Base-by-base conservation (phyloP, 2,329 filamentous ascomycete species). In the Trichoderma gracile region DNA sequence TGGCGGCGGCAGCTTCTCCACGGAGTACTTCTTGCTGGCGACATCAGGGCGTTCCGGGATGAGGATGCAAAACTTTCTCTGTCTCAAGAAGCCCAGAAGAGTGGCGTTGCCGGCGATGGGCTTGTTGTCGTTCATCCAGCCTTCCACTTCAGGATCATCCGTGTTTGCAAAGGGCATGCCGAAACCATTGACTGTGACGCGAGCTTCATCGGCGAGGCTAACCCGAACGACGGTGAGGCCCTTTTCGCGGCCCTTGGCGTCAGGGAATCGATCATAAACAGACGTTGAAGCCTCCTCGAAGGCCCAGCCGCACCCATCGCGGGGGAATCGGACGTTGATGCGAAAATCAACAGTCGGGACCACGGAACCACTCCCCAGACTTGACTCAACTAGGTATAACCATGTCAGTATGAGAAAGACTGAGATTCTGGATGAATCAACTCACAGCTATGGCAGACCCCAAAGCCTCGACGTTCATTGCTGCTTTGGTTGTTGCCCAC, bases 161-260 rank as follows among this genome's bases (percentile, higher is more conserved):
- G 53, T 33, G 19, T 56, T 56, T 3, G 53, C 38, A 56, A 56
- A 56, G 15, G 38, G 53, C 12, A 43, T 56, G 53, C 53, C 38
- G 19, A 56, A 56, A n/a, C 53, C 38, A 15, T 0, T 19, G 53
- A 52, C 49, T 12, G 27, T 59, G 23, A 59, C 42, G 15, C n/a
- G 43, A 14, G 56, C 56, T 21, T 47, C 42, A 33, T 46, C 25
- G 19, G 21, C 14, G 40, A 59, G 55, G 12, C 38, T 17, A 15
- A 47, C 55, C 17, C n/a, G 14, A 23, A 47, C 17, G 25, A 58
- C 14, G 1, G 55, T 23, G 14, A 58, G 25, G 9, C 56, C 38
- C 25, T 47, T 59, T 8, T 23, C 23, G 4, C 27, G 50, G 9
- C 42, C 17, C 30, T 38, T 46, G 25, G 56, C 25, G 21, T 23